Percentiles rank a stretch among this genome's conserved stretches.
phyloP scores from a whole-genome alignment of 306 rosid genomes.

The Trichosanthes truncata region DNA sequence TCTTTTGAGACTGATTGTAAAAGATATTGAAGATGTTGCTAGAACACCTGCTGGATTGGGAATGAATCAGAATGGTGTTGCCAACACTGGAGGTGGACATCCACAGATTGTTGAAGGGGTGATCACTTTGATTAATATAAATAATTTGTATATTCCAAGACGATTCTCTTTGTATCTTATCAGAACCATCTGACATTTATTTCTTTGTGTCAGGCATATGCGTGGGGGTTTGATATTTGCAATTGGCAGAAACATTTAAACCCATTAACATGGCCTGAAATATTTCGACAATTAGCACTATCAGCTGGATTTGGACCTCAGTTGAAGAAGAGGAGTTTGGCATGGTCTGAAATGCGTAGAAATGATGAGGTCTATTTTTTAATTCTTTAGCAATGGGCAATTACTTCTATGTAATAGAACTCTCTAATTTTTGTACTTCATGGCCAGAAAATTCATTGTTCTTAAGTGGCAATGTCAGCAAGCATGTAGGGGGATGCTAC shows the following conservation, averaged over 20 bases:
- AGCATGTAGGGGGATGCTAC: background rate
- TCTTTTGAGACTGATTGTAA: constrained; percentile 70
- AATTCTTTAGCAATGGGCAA: background rate
- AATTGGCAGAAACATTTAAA: constrained; percentile 93
- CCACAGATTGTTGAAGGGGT: constrained; percentile 99
- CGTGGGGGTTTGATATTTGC: constrained; percentile 97
- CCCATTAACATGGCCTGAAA: constrained; percentile 94
- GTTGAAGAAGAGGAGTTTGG: constrained; percentile 60
- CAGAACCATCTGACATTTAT: constrained; percentile 10
- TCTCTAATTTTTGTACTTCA: background rate
- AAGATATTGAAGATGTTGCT: constrained; percentile 98
- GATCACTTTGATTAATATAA: constrained; percentile 16
- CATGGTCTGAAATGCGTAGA: constrained; percentile 58
- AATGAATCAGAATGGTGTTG: constrained; percentile 75
- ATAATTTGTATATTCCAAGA: background rate
- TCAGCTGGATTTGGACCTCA: constrained; percentile 93
- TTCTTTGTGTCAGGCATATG: constrained; percentile 54
- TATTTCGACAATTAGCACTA: constrained; percentile 80
- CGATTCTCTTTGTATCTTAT: constrained; percentile 8
- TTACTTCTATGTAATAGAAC: background rate
- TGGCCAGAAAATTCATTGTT: background rate
- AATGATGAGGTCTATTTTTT: constrained; percentile 60
- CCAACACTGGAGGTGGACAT: constrained; percentile 96
- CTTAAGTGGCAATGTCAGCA: background rate
- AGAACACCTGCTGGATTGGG: constrained; percentile 91